Conservation (phyloP, 331 rosid species). For the Telfairia occidentalis region DNA sequence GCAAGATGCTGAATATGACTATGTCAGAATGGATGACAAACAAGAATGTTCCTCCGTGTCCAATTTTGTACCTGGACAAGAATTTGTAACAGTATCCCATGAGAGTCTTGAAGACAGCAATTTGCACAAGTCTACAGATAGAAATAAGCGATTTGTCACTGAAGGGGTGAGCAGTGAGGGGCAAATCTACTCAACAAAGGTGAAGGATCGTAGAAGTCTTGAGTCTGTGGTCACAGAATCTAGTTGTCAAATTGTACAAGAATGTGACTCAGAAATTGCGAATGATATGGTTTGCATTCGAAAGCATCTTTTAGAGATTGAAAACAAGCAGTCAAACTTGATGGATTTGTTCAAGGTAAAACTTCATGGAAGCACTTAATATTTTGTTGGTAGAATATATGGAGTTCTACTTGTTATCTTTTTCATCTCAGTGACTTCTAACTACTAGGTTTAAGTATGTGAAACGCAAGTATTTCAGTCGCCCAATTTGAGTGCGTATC, state of each 20-base stretch:
- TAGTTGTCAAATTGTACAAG: constrained; percentile 35
- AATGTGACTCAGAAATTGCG: constrained; percentile 44
- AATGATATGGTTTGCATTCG: constrained; percentile 53
- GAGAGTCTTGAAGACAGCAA: constrained; percentile 31
- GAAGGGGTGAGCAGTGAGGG: constrained; percentile 35
- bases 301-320: constrained; percentile 67
- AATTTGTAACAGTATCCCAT: constrained; percentile 36
- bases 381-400: background rate
- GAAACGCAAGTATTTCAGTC: background rate
- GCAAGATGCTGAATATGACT: constrained; percentile 48
- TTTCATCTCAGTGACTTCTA: background rate
- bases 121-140: constrained; percentile 27
- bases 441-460: background rate
- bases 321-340: constrained; percentile 57
- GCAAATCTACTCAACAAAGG: constrained; percentile 30
- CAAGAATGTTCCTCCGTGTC: constrained; percentile 68
- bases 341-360: constrained; percentile 70
- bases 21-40: constrained; percentile 66
- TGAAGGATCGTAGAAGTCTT: constrained; percentile 45
- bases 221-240: constrained; percentile 55
- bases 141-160: constrained; percentile 29
- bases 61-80: constrained; percentile 36
- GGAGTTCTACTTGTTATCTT: background rate
- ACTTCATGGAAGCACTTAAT: background rate
- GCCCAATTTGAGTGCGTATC: background rate